Base-by-base conservation (phyloP, 2,329 filamentous ascomycete genomes). In the Akanthomyces muscarius region DNA sequence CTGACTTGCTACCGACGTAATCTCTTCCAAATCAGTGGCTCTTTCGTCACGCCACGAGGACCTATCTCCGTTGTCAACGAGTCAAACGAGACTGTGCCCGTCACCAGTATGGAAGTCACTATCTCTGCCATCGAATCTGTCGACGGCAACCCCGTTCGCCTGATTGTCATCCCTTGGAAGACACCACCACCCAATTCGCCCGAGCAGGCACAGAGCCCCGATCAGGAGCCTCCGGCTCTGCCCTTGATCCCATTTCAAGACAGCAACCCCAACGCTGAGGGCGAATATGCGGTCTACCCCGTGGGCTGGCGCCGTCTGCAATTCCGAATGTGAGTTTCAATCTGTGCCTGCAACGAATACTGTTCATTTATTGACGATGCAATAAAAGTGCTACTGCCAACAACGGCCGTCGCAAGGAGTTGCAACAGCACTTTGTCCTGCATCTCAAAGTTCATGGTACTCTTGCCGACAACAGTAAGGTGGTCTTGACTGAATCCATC, bases 111-210 rank as follows among this genome's bases (percentile, higher is more conserved):
- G 74, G 93, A 98, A 74, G 86, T 97, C 60, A 88, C 89, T 61
- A 91, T 98, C 53, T 96, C 92, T 5, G 94, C 94, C 10, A 96
- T 92, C 55, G 94, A 98, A 74, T 97, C 94, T 1, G 92, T 97
- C 18, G 94, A 98, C 73, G 91, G 92, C 41, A 94, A 97, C 69
- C 80, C 90, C 0, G 92, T 97, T 50, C 94, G 96, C 69, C 88
- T 98, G 66, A 97, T 98, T 66, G 95, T 95, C 8, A 96, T 98
- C 64, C 94, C 94, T 1, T 98, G 94, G 94, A 98, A 98, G 80
- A 97, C 93, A 2, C 93, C 92, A 1, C 91, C 90, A 33, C 91
- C 90, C 57, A 91, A 89, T 75, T 86, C 88, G 4, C 83, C 86
- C n/a, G 86, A 89, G 66, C 81, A 87, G 64, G 82, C 77, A 65